Conservation (phyloP, 2,329 filamentous ascomycete genomes). For the Xylaria sp. region DNA sequence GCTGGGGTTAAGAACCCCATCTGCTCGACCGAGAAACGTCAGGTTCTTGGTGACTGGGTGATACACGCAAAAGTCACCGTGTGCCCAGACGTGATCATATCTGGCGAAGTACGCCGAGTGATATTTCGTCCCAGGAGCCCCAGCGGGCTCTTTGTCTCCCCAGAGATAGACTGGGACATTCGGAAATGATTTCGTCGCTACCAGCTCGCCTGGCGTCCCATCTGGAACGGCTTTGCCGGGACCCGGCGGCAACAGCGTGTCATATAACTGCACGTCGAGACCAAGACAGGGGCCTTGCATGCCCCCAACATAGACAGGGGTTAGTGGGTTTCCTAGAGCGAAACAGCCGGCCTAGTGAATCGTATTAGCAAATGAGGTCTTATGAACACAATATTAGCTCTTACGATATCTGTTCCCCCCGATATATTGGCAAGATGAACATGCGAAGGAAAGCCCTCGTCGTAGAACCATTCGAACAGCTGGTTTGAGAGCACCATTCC, state of each 20-base stretch:
- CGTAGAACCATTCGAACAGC: slow-evolving; percentile 83
- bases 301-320: slow-evolving; percentile 71
- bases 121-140: slow-evolving; percentile 66
- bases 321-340: slow-evolving; percentile 73
- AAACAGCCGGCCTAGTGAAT: slow-evolving; percentile 66
- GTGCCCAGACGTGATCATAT: slow-evolving; percentile 78
- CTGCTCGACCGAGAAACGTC: slow-evolving; percentile 75
- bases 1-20: slow-evolving; percentile 83
- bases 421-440: slow-evolving; percentile 79
- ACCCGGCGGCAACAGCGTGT: slow-evolving; percentile 66
- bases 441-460: slow-evolving; percentile 73
- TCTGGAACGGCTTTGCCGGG: slow-evolving; percentile 58
- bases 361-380: slow-evolving; percentile 30
- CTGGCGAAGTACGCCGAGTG: slow-evolving; percentile 70
- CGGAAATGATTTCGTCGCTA: slow-evolving; percentile 76
- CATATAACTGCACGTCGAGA: slow-evolving; percentile 67
- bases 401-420: slow-evolving; percentile 80
- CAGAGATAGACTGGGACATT: slow-evolving; percentile 78
- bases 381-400: slow-evolving; percentile 39
- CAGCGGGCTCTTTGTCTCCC: slow-evolving; percentile 59
- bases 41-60: slow-evolving; percentile 75
- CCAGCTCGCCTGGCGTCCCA: slow-evolving; percentile 79
- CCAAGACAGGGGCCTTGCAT: slow-evolving; percentile 63
- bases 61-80: slow-evolving; percentile 81
- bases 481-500: slow-evolving; percentile 85